Percentiles rank a stretch among this genome's conserved stretches.
These are phyloP conservation scores for Phytophthora lateralis DNA, from an alignment of 352 stramenopile species.

Conservation along the genomic window DNA sequence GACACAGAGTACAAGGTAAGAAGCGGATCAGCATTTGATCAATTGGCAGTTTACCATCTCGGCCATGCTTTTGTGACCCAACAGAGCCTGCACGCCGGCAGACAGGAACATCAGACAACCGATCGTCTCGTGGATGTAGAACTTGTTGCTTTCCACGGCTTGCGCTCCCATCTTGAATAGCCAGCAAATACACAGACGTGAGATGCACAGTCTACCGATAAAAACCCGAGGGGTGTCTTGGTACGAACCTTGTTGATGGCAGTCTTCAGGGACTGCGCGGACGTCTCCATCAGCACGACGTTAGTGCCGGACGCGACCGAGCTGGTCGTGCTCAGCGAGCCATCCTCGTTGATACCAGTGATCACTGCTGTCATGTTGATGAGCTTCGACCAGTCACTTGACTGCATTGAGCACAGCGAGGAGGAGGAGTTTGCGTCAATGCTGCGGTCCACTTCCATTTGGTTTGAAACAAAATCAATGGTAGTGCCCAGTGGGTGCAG, in stretches of 20 bases:
- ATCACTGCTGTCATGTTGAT: slow-evolving; percentile 90
- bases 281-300: slow-evolving; percentile 90
- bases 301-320: slow-evolving; percentile 77
- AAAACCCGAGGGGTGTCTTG: neutral
- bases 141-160: slow-evolving; percentile 78
- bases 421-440: slow-evolving; percentile 56
- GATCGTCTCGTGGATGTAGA: slow-evolving; percentile 82
- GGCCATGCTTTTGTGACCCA: slow-evolving; percentile 88
- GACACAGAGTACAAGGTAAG: slow-evolving; percentile 4
- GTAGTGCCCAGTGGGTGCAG: slow-evolving; percentile 83
- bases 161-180: slow-evolving; percentile 72
- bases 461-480: slow-evolving; percentile 79
- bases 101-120: slow-evolving; percentile 90
- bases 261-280: slow-evolving; percentile 76
- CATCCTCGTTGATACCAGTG: slow-evolving; percentile 83
- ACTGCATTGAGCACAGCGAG: slow-evolving; percentile 81
- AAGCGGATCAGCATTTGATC: neutral
- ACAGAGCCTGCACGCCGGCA: slow-evolving; percentile 79
- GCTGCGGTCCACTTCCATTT: slow-evolving; percentile 68
- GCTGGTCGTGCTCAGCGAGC: slow-evolving; percentile 82
- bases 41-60: slow-evolving; percentile 63
- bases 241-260: slow-evolving; percentile 78
- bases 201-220: neutral
- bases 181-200: slow-evolving; percentile 1
- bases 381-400: slow-evolving; percentile 77